Evolutionary conservation across 441 rosid genomes (phyloP), one percentile per base, ranked within the genome.

Genomic region (Gossypium davidsonii): DNA sequence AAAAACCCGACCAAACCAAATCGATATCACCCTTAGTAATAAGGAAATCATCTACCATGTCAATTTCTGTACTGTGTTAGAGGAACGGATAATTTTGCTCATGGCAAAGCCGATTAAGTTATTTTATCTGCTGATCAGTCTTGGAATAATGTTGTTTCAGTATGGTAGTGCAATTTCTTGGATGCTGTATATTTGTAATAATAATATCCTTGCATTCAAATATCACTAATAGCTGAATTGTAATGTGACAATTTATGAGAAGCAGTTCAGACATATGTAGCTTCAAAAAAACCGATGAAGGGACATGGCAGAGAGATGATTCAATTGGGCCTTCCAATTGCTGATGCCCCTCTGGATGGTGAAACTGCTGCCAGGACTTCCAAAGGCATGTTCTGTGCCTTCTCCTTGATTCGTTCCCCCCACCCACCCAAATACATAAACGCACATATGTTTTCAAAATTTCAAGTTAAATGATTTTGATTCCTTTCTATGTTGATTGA

Each of bases 241-340:
- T 74, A 73, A 34, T 58, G 20, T 67, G 58, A 25, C 11, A 49
- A 48, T 78, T 37, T 68, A 76, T 63, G 76, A 72, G 77, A 81
- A 79, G 76, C 91, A 93, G 99, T 95, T 75, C 95, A 86, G 59
- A 83, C 92, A 51, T 95, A 88, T 82, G 80, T 88, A 60, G 79
- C 73, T 59, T 82, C 90, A 6, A 93, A 86, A 83, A 84, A 94
- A 76, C 99, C 98, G 25, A 86, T 80, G 80, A 91, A 83, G 81
- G 99, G 98, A 71, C 98, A 83, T 77, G 99, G 99, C 48, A 88
- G 98, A 49, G 98, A 91, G 90, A 89, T 85, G 85, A 91, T 95
- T 81, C 99, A 95, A 46, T 74, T 95, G 37, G 99, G 99, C 70
- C 83, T 88, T 58, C 97, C 97, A 17, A 85, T 93, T 68, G 90